Conservation (phyloP, 208 protist species). For the Wallacemonas sp. region DNA sequence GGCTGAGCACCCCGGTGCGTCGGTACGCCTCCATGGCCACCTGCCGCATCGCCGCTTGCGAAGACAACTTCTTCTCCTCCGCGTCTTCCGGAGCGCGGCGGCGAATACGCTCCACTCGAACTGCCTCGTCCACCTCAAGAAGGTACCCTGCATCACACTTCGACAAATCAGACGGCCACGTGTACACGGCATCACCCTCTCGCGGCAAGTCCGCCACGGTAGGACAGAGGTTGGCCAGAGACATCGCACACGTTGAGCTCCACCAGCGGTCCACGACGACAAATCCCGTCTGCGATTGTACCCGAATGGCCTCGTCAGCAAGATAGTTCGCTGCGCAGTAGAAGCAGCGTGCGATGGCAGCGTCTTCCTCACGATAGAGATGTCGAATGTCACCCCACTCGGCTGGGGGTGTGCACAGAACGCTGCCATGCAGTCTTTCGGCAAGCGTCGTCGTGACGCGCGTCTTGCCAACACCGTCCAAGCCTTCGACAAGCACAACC, state of each 20-base stretch:
- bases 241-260: constrained; percentile 79
- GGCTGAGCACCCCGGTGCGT: constrained; percentile 36
- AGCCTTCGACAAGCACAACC: constrained; percentile 59
- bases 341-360: constrained; percentile 54
- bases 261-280: constrained; percentile 82
- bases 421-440: constrained; percentile 28
- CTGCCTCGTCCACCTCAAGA: constrained; percentile 55
- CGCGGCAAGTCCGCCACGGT: constrained; percentile 35
- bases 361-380: constrained; percentile 39
- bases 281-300: not conserved
- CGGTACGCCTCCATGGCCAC: constrained; percentile 57
- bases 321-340: constrained; percentile 77
- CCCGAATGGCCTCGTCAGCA: constrained; percentile 35
- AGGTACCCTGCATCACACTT: constrained; percentile 30
- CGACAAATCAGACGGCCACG: constrained; percentile 55
- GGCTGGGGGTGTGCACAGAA: constrained; percentile 48
- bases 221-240: constrained; percentile 39
- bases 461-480: constrained; percentile 80
- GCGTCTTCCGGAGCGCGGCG: constrained; percentile 52
- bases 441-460: constrained; percentile 39
- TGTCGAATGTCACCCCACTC: constrained; percentile 41
- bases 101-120: constrained; percentile 51
- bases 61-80: constrained; percentile 57
- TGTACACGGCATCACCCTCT: constrained; percentile 35
- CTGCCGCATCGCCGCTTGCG: constrained; percentile 48